Percentiles rank a stretch among this genome's conserved stretches.
phyloP scores from a whole-genome alignment of 164 flowering plant genomes.

The Magnolia sinica region DNA sequence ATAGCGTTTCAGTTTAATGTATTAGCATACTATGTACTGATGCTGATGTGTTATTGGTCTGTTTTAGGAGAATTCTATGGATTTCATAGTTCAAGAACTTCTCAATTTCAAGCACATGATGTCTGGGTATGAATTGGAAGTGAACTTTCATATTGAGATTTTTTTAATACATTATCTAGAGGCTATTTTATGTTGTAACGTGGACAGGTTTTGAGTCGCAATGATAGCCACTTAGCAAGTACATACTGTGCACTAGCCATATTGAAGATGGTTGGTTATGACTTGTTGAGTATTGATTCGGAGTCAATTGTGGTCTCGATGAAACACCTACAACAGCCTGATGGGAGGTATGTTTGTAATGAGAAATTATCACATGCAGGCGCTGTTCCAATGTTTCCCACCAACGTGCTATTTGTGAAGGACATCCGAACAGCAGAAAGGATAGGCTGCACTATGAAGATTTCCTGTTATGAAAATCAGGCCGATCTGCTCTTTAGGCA shows the following conservation, averaged over 20 bases:
- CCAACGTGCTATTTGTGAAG: background rate
- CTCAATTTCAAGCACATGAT: slow-evolving; percentile 50
- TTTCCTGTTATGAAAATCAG: background rate
- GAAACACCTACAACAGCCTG: slow-evolving; percentile 80
- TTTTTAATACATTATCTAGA: background rate
- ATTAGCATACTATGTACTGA: background rate
- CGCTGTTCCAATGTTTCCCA: too few relatives aligned
- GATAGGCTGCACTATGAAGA: background rate
- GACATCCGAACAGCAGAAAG: background rate
- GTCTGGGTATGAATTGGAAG: slow-evolving; percentile 43
- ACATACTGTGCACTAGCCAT: slow-evolving; percentile 87
- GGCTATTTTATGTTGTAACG: background rate
- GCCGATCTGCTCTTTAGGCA: background rate
- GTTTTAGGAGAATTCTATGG: slow-evolving; percentile 75
- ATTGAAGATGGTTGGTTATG: slow-evolving; percentile 67
- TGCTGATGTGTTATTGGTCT: background rate
- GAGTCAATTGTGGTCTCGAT: slow-evolving; percentile 55
- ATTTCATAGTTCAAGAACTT: slow-evolving; percentile 75
- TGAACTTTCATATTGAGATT: background rate
- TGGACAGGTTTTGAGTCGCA: slow-evolving; percentile 48
- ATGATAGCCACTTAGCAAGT: slow-evolving; percentile 82
- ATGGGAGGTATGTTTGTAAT: slow-evolving; percentile 68
- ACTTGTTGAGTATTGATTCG: slow-evolving; percentile 45
- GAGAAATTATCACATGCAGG: background rate
- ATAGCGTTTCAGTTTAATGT: too few relatives aligned